These are phyloP conservation scores for Bruguiera hainesii DNA, from an alignment of 441 rosid species.

Conservation along the genomic window DNA sequence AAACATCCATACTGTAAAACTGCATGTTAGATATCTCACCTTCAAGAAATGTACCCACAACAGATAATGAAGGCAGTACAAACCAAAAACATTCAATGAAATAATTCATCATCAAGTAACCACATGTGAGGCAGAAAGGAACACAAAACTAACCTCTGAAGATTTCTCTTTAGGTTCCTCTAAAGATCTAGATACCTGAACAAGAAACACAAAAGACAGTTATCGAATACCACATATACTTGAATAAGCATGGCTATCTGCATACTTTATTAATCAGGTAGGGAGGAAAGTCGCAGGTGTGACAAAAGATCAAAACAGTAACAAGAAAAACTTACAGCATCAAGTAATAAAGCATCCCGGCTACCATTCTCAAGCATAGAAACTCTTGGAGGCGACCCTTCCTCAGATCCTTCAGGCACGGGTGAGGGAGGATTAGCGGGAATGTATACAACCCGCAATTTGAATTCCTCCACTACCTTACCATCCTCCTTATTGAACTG, in stretches of 20 bases:
- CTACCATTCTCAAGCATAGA: conserved; percentile 63
- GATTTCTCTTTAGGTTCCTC: conserved; percentile 55
- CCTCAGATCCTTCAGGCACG: conserved; percentile 83
- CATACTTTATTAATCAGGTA: background rate
- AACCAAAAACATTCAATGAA: background rate
- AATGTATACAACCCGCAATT: conserved; percentile 73
- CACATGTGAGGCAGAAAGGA: background rate
- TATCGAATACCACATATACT: background rate
- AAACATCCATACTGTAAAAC: background rate
- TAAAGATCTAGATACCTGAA: conserved; percentile 56
- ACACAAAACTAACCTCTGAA: conserved; percentile 42
- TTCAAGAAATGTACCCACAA: background rate
- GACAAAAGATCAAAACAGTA: background rate
- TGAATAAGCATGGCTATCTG: conserved; percentile 3
- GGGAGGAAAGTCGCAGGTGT: too few species aligned
- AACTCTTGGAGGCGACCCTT: conserved; percentile 74
- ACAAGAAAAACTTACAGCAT: conserved; percentile 34
- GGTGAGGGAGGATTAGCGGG: conserved; percentile 86
- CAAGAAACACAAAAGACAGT: background rate
- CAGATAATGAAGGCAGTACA: conserved; percentile 1
- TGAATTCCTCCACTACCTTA: conserved; percentile 68
- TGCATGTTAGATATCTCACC: background rate
- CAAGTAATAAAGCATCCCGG: conserved; percentile 29
- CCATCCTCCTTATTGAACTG: conserved; percentile 79
- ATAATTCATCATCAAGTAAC: conserved; percentile 2